A percentile compares a stretch with the other conserved stretches of the same genome.
These are phyloP conservation scores for Blastocystis sp. DNA, from an alignment of 352 stramenopile genomes.

Conservation along the genomic window DNA sequence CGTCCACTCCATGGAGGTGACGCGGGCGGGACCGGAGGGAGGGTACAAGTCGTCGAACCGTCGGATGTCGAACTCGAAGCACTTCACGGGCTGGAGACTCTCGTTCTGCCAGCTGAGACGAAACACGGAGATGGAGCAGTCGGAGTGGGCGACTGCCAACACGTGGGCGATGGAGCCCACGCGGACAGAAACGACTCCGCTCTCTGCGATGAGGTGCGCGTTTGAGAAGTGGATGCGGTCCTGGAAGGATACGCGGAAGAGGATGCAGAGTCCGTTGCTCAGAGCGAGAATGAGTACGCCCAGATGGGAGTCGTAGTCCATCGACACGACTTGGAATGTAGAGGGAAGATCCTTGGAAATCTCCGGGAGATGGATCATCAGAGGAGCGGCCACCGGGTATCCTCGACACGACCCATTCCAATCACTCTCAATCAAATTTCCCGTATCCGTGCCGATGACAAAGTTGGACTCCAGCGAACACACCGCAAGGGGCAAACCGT, in stretches of 20 bases:
- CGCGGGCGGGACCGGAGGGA: neutral
- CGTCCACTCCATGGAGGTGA: neutral
- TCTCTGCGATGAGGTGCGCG: neutral
- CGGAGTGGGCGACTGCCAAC: neutral
- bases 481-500: neutral
- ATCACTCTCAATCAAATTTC: constrained; percentile 36
- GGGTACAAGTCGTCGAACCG: constrained; percentile 15
- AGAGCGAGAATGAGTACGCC: neutral
- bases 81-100: neutral
- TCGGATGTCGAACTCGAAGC: neutral
- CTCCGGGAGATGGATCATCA: constrained; percentile 42
- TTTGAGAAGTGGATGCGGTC: constrained; percentile 19
- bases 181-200: neutral
- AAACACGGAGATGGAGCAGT: neutral
- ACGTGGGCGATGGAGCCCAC: neutral
- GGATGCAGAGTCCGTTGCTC: neutral
- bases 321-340: neutral
- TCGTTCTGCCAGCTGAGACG: constrained; percentile 25
- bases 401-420: constrained; percentile 11
- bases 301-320: constrained; percentile 4
- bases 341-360: neutral
- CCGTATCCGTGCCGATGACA: neutral
- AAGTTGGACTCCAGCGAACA: neutral
- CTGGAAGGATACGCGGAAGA: constrained; percentile 34
- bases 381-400: constrained; percentile 33